Evolutionary conservation across 2,329 filamentous ascomycete species (phyloP), one percentile per base, ranked within the genome.

Genomic region (Neopestalotiopsis sp.): DNA sequence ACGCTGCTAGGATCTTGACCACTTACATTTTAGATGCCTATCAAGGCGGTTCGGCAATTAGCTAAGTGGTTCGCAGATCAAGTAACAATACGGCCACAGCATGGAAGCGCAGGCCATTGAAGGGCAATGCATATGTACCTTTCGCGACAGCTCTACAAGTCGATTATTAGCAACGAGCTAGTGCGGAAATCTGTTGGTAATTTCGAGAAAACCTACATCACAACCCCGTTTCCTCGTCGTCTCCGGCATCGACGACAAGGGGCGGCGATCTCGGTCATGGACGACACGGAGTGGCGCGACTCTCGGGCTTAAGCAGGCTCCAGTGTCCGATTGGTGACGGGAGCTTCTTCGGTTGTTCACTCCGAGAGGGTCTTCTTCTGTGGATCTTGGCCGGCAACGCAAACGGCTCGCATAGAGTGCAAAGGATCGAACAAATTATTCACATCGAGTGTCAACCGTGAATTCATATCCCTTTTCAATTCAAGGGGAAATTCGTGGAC

Each of bases 1-100:
- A n/a, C 34, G 20, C 61, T 14, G 20, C 14, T 6, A 3, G 17
- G 12, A 63, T 9, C 49, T 14, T 13, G 6, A 32, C 13, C 34
- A 65, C 62, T 49, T 34, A 65, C 62, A 65, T 49, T 65, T 65
- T 17, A 65, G 42, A 65, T 65, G 62, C 42, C 62, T 65, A 28
- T 20, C 20, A 38, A 20, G 32, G 30, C 10, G 59, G n/a, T n/a
- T 6, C n/a, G 59, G 12, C 32, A 61, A 34, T 34, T 30, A 59
- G 57, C 30, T 59, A 20, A 28, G 57, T 53, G 30, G 34, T 38
- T 17, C 17, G 59, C 30, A 34, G 20, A 30, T 20, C 28, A 12
- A 14, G 10, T 61, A 61, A 34, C n/a, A 61, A 34, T 9, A 40
- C 28, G 5, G 28, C 14, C 57, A 7, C 57, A 20, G 20, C 59